Percentiles rank a stretch among this genome's conserved stretches.
Evolutionary conservation across 2,329 filamentous ascomycete species (phyloP).

Genomic region (Apiospora malaysiana): DNA sequence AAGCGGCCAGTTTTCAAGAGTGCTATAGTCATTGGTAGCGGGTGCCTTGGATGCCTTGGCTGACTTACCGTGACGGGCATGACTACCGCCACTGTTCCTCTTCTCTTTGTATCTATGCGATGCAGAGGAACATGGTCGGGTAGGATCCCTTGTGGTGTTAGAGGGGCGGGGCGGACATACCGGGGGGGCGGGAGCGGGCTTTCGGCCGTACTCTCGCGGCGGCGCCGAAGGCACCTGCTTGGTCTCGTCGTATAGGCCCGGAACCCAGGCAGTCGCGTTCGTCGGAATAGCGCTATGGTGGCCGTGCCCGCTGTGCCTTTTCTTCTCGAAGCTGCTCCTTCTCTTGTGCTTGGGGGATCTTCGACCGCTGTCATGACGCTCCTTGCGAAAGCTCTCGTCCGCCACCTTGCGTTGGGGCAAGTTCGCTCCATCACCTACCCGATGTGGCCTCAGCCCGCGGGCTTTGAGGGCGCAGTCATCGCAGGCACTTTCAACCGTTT

Average conservation of each 20-base stretch:
- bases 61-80: background rate
- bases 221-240: background rate
- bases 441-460: background rate
- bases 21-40: background rate
- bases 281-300: background rate
- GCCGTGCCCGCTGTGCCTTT: background rate
- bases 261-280: background rate
- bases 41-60: background rate
- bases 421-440: slow-evolving; percentile 23
- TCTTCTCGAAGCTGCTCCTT: background rate
- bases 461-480: slow-evolving; percentile 20
- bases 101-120: background rate
- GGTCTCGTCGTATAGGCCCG: background rate
- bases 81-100: background rate
- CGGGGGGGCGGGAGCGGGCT: background rate
- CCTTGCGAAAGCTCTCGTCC: slow-evolving; percentile 24
- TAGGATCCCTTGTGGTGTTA: background rate
- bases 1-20: background rate
- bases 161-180: background rate
- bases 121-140: background rate
- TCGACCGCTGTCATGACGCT: background rate
- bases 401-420: slow-evolving; percentile 14
- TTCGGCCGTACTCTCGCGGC: background rate
- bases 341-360: background rate
- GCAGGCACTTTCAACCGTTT: background rate